Conservation (phyloP, 2,329 filamentous ascomycete species). For the Talaromyces sp. region DNA sequence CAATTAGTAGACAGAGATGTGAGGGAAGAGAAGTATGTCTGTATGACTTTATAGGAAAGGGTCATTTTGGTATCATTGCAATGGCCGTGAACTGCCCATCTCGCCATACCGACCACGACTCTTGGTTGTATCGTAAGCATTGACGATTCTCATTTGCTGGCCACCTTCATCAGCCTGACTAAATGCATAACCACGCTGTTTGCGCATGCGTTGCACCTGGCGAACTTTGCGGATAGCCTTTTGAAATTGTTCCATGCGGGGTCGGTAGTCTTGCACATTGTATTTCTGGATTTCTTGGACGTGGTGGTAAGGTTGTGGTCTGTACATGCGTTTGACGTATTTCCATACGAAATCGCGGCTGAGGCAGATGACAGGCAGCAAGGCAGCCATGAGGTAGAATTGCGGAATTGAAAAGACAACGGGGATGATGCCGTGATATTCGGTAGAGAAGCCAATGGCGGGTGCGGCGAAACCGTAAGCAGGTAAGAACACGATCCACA, state of each 20-base stretch:
- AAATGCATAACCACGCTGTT: conserved; percentile 97
- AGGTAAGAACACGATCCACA: conserved; percentile 89
- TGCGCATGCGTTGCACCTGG: conserved; percentile 98
- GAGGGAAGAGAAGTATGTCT: background rate
- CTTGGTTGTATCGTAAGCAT: conserved; percentile 96
- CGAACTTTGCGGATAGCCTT: conserved; percentile 98
- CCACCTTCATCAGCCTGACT: conserved; percentile 89
- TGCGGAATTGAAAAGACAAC: conserved; percentile 73
- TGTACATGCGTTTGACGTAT: conserved; percentile 96
- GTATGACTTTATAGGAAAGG: background rate
- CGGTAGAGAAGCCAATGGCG: conserved; percentile 71
- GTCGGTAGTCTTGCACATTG: conserved; percentile 98
- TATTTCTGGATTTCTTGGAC: conserved; percentile 99
- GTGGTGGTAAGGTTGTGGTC: conserved; percentile 91
- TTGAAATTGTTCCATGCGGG: conserved; percentile 99
- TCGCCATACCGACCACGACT: conserved; percentile 90
- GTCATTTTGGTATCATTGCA: conserved; percentile 11
- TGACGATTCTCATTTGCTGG: conserved; percentile 79
- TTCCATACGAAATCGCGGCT: conserved; percentile 93
- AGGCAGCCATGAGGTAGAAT: conserved; percentile 88
- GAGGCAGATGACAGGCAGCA: conserved; percentile 76
- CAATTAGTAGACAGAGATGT: conserved; percentile 4
- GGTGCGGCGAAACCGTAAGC: conserved; percentile 84
- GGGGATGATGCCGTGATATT: conserved; percentile 81
- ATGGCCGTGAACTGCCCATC: conserved; percentile 65